Evolutionary conservation across 1,284 basidiomycete genomes (phyloP), one percentile per base, ranked within the genome.

Genomic region (Amylostereum chailletii): DNA sequence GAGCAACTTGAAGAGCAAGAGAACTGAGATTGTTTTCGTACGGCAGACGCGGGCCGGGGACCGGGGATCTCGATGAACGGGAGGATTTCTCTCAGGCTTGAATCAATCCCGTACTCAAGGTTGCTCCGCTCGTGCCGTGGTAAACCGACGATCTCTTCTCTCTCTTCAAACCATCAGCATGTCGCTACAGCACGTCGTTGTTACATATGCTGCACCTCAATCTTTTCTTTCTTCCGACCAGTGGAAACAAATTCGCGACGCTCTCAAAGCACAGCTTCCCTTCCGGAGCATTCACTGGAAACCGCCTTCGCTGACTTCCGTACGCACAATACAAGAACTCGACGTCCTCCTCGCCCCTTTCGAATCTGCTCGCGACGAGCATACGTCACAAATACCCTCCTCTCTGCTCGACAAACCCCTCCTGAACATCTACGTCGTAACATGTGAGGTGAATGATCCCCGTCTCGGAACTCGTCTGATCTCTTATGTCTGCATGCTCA

Each of bases 261-360:
- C 82, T 3, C 71, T 91, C 48, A 68, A 71, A 31, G 75, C 77
- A 0, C 92, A 94, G 58, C 70, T 95, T 8, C 94, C 94, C 0
- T 71, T 97, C 46, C 82, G 86, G 47, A 94, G 86, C 65, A 75
- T 96, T 26, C 90, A 95, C 65, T 96, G 94, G 94, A 94, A 88
- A 64, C 78, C 88, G 31, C 59, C 68, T 3, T 77, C 81, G 3
- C 74, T 83, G 47, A 76, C 85, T 2, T 79, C 80, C 3, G 73
- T 93, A 40, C 76, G 89, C 52, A 94, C 90, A 1, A 91, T 97
- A 45, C 90, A 93, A 60, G 83, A 90, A 56, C 75, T 95, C n/a
- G 76, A 86, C 51, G 76, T 95, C 48, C 74, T 79, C 39, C 69
- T 96, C 34, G 72, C 86, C 7, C 69, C 83, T 26, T 72, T 92